A percentile compares a stretch with the other conserved stretches of the same genome.
These are phyloP conservation scores for Sclerotinia borealis DNA, from an alignment of 2,329 filamentous ascomycete species.

Conservation along the genomic window DNA sequence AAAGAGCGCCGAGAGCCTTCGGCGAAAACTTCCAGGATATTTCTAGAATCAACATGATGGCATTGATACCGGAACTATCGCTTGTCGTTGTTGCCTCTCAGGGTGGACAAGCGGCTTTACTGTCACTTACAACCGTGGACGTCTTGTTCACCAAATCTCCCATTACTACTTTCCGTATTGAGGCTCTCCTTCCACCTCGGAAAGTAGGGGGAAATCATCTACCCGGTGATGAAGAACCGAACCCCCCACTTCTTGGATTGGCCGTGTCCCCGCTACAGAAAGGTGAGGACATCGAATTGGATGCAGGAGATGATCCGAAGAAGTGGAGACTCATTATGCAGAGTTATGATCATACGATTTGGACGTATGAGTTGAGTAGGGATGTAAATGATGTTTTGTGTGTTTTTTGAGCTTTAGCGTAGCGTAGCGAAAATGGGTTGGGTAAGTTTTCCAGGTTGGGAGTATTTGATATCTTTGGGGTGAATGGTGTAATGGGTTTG, in stretches of 20 bases:
- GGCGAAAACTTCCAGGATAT: not conserved
- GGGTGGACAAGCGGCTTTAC: conserved; percentile 58
- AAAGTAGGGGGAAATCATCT: not conserved
- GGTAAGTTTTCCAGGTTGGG: too few relatives aligned
- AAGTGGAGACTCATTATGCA: conserved; percentile 66
- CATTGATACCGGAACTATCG: conserved; percentile 63
- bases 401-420: conserved; percentile 18
- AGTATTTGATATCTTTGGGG: too few relatives aligned
- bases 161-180: conserved; percentile 42
- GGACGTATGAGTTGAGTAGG: conserved; percentile 61
- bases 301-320: conserved; percentile 31
- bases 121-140: conserved; percentile 49
- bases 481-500: not conserved
- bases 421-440: not conserved
- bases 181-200: conserved; percentile 44
- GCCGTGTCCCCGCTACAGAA: conserved; percentile 59
- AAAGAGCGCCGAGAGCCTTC: not conserved
- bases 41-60: conserved; percentile 52
- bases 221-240: not conserved
- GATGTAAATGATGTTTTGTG: conserved; percentile 31
- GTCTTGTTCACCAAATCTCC: conserved; percentile 11
- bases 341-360: conserved; percentile 62
- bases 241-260: conserved; percentile 54
- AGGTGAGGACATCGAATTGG: conserved; percentile 26
- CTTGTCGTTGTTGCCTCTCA: conserved; percentile 61